Percentiles rank a stretch among this genome's conserved stretches.
These are phyloP conservation scores for Nectriaceae sp. DNA, from an alignment of 2,329 filamentous ascomycete species.

Conservation along the genomic window DNA sequence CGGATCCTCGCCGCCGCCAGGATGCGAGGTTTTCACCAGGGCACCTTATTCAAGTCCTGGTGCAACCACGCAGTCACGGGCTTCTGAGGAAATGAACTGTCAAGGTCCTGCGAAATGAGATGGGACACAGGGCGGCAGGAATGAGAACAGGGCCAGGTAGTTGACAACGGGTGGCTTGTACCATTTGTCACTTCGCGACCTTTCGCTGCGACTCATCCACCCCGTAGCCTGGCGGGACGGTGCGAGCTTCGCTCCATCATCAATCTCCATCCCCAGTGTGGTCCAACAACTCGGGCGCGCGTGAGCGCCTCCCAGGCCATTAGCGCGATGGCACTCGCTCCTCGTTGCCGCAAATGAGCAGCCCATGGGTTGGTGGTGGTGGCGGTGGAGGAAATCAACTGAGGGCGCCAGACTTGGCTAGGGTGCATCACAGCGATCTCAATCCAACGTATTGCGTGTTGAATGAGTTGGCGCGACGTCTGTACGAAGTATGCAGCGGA, in stretches of 20 bases:
- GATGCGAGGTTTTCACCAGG: conserved; percentile 1
- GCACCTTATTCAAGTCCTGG: neutral
- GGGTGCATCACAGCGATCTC: conserved; percentile 14
- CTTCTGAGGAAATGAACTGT: conserved; percentile 27
- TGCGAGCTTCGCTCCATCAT: neutral
- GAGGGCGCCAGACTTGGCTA: conserved; percentile 13
- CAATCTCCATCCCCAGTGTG: neutral
- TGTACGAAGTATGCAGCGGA: too few relatives aligned
- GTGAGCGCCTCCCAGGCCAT: too few relatives aligned
- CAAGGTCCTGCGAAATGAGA: conserved; percentile 28
- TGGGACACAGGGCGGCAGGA: conserved; percentile 9
- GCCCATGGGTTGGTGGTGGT: too few relatives aligned
- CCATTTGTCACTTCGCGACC: conserved; percentile 21
- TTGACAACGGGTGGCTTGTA: conserved; percentile 18
- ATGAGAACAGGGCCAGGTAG: conserved; percentile 10
- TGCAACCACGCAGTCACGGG: conserved; percentile 13
- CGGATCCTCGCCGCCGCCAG: conserved; percentile 6
- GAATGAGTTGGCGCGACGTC: conserved; percentile 1
- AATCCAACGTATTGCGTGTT: conserved; percentile 5
- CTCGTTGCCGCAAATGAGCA: too few relatives aligned
- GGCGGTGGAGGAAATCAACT: too few relatives aligned
- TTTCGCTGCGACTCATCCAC: conserved; percentile 14
- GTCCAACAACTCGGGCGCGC: conserved; percentile 9
- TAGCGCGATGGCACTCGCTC: too few relatives aligned
- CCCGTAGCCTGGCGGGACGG: too few relatives aligned